These are phyloP conservation scores for Podospora didyma DNA, from an alignment of 495 filamentous ascomycete species.

Conservation along the genomic window DNA sequence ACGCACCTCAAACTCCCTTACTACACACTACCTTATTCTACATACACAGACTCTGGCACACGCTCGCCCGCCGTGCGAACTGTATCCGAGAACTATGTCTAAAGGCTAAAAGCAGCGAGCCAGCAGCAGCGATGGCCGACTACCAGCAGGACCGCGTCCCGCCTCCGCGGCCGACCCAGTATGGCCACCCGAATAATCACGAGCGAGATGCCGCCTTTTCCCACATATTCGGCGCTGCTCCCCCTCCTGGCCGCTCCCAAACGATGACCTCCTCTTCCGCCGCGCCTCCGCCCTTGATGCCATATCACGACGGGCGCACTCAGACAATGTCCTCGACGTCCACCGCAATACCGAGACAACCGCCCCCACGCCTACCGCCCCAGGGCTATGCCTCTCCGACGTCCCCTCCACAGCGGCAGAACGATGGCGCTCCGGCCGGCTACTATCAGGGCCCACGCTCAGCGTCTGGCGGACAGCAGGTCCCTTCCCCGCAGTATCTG, in stretches of 20 bases:
- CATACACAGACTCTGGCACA: background rate
- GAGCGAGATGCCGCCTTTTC: constrained; percentile 94
- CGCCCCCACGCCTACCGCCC: constrained; percentile 58
- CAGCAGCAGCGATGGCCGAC: constrained; percentile 63
- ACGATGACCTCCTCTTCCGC: constrained; percentile 67
- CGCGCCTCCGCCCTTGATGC: constrained; percentile 36
- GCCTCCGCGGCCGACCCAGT: constrained; percentile 53
- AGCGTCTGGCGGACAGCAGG: constrained; percentile 40
- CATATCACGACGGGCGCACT: constrained; percentile 58
- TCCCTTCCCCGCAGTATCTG: constrained; percentile 33
- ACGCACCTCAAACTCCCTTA: background rate
- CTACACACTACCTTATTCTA: background rate
- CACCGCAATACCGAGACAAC: constrained; percentile 49
- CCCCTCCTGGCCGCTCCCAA: constrained; percentile 81
- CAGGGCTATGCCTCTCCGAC: constrained; percentile 27
- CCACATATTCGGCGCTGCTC: constrained; percentile 89
- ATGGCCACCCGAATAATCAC: constrained; percentile 64
- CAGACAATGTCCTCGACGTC: constrained; percentile 82
- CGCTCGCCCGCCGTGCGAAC: too few relatives aligned
- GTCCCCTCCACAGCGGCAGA: constrained; percentile 44
- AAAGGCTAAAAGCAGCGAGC: background rate
- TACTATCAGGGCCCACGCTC: constrained; percentile 54
- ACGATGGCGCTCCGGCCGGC: constrained; percentile 25
- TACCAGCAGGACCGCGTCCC: constrained; percentile 75
- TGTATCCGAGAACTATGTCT: too few relatives aligned